phyloP scores from a whole-genome alignment of 1,284 basidiomycete genomes.

The Exobasidium rhododendri region DNA sequence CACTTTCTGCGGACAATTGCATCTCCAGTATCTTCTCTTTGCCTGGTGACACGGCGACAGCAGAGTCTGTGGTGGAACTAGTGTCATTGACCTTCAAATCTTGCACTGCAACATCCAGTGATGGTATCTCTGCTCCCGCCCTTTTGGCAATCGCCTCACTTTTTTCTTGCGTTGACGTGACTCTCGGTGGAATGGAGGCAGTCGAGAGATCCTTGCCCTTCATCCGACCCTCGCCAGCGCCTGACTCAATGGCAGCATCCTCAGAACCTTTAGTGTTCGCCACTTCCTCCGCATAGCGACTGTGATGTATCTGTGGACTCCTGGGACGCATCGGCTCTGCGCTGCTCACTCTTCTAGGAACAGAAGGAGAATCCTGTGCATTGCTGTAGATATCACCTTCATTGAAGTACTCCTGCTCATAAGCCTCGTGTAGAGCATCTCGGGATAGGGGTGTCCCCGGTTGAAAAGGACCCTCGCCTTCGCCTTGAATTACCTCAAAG shows the following conservation, averaged over 20 bases:
- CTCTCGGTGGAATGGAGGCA: not conserved
- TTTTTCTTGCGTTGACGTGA: not conserved
- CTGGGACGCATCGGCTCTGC: not conserved
- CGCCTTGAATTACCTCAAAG: not conserved
- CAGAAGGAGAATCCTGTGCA: conserved; percentile 8
- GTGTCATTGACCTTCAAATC: not conserved
- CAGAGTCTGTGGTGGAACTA: not conserved
- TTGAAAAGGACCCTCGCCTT: not conserved
- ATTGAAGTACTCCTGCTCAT: not conserved
- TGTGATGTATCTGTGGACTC: not conserved
- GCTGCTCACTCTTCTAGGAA: conserved; percentile 4
- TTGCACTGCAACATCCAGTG: not conserved
- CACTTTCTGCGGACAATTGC: conserved; percentile 14
- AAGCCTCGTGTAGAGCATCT: not conserved
- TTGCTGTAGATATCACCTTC: conserved; percentile 7
- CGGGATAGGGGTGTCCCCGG: not conserved
- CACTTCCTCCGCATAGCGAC: not conserved
- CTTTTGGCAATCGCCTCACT: not conserved
- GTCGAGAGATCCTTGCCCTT: not conserved
- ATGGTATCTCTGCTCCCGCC: too few relatives aligned
- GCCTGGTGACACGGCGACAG: not conserved
- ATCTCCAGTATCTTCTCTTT: conserved; percentile 17
- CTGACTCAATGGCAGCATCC: not conserved
- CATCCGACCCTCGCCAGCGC: not conserved
- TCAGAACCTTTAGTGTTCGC: not conserved